A percentile compares a stretch with the other conserved stretches of the same genome.
Conservation (phyloP, 768 basidiomycete species). For the Botryobasidium botryosum region DNA sequence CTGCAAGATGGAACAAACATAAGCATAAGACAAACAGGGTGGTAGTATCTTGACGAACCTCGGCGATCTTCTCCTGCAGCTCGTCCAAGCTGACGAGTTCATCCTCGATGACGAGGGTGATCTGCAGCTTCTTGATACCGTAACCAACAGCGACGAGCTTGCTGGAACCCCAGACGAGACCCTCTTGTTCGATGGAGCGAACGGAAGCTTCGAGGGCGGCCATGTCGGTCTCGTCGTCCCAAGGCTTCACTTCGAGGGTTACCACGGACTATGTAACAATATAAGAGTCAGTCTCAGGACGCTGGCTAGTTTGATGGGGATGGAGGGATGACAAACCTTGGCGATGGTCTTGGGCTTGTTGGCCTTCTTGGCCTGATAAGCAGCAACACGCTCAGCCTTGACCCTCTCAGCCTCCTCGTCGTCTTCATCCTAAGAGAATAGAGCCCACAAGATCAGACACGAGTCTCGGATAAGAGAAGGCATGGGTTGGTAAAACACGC, state of each 20-base stretch:
- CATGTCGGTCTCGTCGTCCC: conserved; percentile 99
- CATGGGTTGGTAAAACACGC: conserved; percentile 16
- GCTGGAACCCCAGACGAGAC: conserved; percentile 90
- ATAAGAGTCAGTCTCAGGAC: conserved; percentile 2
- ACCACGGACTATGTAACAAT: conserved; percentile 66
- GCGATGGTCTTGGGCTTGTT: conserved; percentile 73
- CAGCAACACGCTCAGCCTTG: conserved; percentile 86
- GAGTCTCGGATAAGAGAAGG: not conserved
- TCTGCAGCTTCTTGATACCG: conserved; percentile 85
- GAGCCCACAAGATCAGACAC: not conserved
- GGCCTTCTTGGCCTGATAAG: conserved; percentile 88
- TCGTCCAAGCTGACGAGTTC: conserved; percentile 87
- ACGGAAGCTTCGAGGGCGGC: conserved; percentile 63
- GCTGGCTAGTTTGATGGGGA: not conserved
- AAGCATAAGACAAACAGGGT: not conserved
- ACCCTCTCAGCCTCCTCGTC: conserved; percentile 73
- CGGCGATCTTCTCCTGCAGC: conserved; percentile 76
- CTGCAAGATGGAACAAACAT: not conserved
- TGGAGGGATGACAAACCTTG: conserved; percentile 37
- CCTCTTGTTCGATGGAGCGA: conserved; percentile 71
- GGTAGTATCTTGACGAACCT: conserved; percentile 16
- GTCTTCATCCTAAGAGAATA: conserved; percentile 31
- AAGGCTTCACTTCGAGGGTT: conserved; percentile 95
- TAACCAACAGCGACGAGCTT: conserved; percentile 88
- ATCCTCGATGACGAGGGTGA: conserved; percentile 62